phyloP scores from a whole-genome alignment of 257 asterid genomes.

The Capsicum baccatum region DNA sequence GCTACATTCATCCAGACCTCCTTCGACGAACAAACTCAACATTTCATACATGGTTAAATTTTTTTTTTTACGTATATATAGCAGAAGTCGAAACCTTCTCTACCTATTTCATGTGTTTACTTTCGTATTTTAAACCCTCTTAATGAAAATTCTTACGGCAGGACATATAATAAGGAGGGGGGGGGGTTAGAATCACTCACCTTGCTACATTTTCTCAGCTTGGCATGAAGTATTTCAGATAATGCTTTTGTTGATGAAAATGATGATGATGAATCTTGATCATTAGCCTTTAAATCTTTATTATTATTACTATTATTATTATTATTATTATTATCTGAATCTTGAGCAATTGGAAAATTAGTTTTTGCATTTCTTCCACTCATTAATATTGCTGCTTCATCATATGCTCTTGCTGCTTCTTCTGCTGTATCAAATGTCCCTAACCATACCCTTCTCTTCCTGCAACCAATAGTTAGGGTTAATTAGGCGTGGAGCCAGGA shows the following conservation, averaged over 20 bases:
- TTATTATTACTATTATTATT: not conserved
- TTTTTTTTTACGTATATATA: too few species aligned
- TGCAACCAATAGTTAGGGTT: slow-evolving; percentile 19
- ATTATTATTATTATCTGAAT: slow-evolving; percentile 32
- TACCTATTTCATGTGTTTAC: too few species aligned
- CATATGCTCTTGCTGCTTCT: slow-evolving; percentile 84
- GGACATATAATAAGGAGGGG: too few species aligned
- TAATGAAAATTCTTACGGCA: too few species aligned
- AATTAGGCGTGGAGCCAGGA: not conserved
- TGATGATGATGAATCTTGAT: slow-evolving; percentile 32
- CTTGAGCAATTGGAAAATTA: slow-evolving; percentile 59
- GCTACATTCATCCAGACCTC: too few species aligned
- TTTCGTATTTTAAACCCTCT: too few species aligned
- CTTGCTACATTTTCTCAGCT: slow-evolving; percentile 76
- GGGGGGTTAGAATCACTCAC: slow-evolving; percentile 18
- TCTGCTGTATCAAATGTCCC: slow-evolving; percentile 90
- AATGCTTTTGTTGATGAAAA: slow-evolving; percentile 40
- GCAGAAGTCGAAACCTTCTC: too few species aligned
- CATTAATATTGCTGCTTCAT: slow-evolving; percentile 79
- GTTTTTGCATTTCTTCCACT: slow-evolving; percentile 83
- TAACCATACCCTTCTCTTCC: slow-evolving; percentile 89
- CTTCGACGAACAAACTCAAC: too few species aligned
- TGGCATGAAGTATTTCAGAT: slow-evolving; percentile 71
- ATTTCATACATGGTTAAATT: too few species aligned
- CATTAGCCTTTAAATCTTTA: not conserved